Evolutionary conservation across 2,329 filamentous ascomycete genomes (phyloP), one percentile per base, ranked within the genome.

Genomic region (Aspergillus calidoustus): DNA sequence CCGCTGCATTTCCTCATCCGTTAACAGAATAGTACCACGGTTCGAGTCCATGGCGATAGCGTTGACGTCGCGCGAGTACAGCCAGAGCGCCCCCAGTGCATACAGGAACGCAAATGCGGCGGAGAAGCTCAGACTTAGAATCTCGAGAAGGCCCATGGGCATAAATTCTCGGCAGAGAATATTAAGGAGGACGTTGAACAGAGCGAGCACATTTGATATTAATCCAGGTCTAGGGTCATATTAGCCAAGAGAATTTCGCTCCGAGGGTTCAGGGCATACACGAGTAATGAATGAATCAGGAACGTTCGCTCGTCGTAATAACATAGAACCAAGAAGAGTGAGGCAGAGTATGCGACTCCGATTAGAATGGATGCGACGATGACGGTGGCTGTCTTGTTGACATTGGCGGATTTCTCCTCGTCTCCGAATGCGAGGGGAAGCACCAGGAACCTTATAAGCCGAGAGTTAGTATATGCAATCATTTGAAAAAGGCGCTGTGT

Each of bases 1-100:
- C 38, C 78, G 75, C 57, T 79, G 75, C 68, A 76, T 72, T 55
- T 80, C 76, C 54, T 79, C 77, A 23, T 75, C 74, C 3, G 71
- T 76, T 46, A 76, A 59, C 5, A 72, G 61, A 5, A 64, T 63
- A 0, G 64, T 69, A 43, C 56, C 53, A n/a, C 38, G 41, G 9
- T 64, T 61, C 25, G 31, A 60, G 28, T 55, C 60, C 43, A 44
- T 50, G 15, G 48, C 65, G 31, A 59, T 59, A 23, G 51, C 57
- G 61, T 52, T 60, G 46, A 59, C 56, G 23, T 47, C 63, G 53
- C 65, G 66, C 23, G 63, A 66, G 30, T 70, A 75, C 13, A 69
- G 60, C 54, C 73, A 69, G 13, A 73, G 60, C 3, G 71, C 67
- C 1, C 70, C 68, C 8, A 72, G 31, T 13, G 68, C 71, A 49